Conservation (phyloP, 371 early-diverging fungal genomes). For the Haplosporangium sp. region DNA sequence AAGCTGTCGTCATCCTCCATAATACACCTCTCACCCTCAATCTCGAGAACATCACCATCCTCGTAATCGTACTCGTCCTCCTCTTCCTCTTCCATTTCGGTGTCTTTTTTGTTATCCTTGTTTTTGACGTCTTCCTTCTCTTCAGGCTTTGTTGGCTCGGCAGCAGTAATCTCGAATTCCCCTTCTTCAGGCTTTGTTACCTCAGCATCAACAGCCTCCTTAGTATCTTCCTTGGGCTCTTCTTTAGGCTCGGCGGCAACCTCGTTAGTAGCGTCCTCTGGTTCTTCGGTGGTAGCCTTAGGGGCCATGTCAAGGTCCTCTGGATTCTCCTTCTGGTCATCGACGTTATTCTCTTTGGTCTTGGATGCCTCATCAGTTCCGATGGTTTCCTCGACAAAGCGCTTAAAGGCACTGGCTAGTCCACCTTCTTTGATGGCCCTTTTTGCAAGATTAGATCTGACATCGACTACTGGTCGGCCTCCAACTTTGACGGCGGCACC, state of each 20-base stretch:
- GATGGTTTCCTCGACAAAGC: background rate
- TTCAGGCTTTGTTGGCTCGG: background rate
- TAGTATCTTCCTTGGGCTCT: too few species aligned
- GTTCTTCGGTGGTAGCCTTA: background rate
- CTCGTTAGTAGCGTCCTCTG: too few species aligned
- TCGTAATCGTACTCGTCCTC: slow-evolving; percentile 4
- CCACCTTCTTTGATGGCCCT: background rate
- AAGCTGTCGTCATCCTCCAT: background rate
- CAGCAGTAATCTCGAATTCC: background rate
- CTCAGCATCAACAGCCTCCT: too few species aligned
- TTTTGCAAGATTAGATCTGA: background rate
- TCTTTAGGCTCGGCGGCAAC: too few species aligned
- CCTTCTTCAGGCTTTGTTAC: background rate
- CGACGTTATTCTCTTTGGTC: background rate
- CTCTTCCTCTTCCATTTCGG: slow-evolving; percentile 3
- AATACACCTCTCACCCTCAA: background rate
- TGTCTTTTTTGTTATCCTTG: background rate
- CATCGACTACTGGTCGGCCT: too few species aligned
- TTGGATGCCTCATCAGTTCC: slow-evolving; percentile 12
- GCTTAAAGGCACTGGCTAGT: background rate
- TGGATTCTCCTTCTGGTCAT: background rate
- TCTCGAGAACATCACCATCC: background rate
- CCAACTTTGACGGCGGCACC: too few species aligned
- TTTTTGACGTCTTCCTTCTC: background rate
- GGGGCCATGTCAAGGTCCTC: background rate